A percentile compares a stretch with the other conserved stretches of the same genome.
Conservation (phyloP, 2,329 filamentous ascomycete genomes). For the Ascochyta koolunga region DNA sequence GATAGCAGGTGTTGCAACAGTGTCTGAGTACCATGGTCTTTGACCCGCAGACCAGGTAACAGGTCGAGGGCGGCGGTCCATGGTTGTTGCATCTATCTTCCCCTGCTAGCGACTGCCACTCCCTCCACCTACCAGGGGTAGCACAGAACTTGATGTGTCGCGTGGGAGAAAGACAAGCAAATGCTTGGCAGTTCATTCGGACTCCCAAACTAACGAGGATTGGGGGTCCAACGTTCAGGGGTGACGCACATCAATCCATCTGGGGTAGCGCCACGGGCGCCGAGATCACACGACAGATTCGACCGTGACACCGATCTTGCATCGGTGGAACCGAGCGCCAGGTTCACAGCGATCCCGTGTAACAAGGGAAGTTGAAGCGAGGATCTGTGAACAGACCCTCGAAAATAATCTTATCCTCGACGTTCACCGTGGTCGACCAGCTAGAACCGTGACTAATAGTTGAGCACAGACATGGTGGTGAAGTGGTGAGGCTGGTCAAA, state of each 20-base stretch:
- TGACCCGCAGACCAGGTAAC: slow-evolving; percentile 20
- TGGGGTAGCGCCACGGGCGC: slow-evolving; percentile 40
- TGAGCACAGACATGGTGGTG: slow-evolving; percentile 1
- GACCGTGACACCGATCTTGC: slow-evolving; percentile 46
- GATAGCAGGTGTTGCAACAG: slow-evolving; percentile 25
- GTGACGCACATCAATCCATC: slow-evolving; percentile 42
- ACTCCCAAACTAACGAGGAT: slow-evolving; percentile 28
- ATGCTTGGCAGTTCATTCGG: slow-evolving; percentile 27
- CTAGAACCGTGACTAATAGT: background rate
- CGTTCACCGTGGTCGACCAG: background rate
- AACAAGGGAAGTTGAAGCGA: slow-evolving; percentile 31
- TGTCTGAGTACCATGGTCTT: slow-evolving; percentile 30
- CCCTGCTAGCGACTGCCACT: slow-evolving; percentile 22
- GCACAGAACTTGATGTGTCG: slow-evolving; percentile 31
- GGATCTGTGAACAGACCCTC: slow-evolving; percentile 16
- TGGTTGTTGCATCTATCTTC: slow-evolving; percentile 10
- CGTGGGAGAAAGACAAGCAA: slow-evolving; percentile 37
- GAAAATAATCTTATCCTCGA: background rate
- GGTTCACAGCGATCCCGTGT: slow-evolving; percentile 44
- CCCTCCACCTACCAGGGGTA: slow-evolving; percentile 7
- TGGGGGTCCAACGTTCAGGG: slow-evolving; percentile 25
- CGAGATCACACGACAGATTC: slow-evolving; percentile 33
- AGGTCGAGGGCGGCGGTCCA: slow-evolving; percentile 14
- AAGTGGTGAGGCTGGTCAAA: background rate
- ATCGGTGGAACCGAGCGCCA: slow-evolving; percentile 46